phyloP scores from a whole-genome alignment of 805 yeast species.

The Allodekkera sacchari region DNA sequence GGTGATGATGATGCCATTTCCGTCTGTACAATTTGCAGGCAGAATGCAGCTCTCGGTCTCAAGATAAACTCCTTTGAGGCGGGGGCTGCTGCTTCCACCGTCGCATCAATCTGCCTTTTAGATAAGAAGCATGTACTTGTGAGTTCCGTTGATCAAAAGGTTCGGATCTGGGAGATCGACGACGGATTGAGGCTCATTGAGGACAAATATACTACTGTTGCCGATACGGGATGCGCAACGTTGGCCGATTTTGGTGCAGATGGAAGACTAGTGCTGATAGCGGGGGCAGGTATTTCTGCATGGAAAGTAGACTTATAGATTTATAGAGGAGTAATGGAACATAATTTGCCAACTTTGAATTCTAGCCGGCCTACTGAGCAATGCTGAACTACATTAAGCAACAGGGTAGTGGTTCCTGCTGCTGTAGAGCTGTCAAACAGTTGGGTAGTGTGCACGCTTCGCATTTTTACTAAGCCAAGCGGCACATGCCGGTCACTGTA shows the following conservation, averaged over 20 bases:
- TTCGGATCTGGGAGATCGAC: conserved; percentile 53
- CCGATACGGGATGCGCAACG: conserved; percentile 80
- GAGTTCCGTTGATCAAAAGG: conserved; percentile 77
- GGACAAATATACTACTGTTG: conserved; percentile 65
- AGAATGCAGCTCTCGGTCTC: conserved; percentile 18
- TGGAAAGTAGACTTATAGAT: conserved; percentile 15
- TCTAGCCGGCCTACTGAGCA: no score
- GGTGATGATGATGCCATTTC: conserved; percentile 87
- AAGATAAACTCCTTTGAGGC: conserved; percentile 27
- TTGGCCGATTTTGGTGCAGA: conserved; percentile 22
- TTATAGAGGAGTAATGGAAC: no score
- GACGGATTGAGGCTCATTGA: conserved; percentile 24
- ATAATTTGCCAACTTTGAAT: no score
- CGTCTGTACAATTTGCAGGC: conserved; percentile 25
- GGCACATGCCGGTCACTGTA: no score
- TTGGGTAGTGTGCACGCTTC: no score
- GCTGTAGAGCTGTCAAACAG: no score
- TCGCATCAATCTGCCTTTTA: conserved; percentile 50
- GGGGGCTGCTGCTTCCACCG: conserved; percentile 79
- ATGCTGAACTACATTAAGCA: no score
- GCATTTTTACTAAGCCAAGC: no score
- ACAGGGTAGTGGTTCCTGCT: no score
- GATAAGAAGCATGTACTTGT: conserved; percentile 35
- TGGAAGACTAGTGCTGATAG: conserved; percentile 38
- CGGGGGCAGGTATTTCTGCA: conserved; percentile 68